Conservation (phyloP, 2,329 filamentous ascomycete genomes). For the Colletotrichum scovillei region DNA sequence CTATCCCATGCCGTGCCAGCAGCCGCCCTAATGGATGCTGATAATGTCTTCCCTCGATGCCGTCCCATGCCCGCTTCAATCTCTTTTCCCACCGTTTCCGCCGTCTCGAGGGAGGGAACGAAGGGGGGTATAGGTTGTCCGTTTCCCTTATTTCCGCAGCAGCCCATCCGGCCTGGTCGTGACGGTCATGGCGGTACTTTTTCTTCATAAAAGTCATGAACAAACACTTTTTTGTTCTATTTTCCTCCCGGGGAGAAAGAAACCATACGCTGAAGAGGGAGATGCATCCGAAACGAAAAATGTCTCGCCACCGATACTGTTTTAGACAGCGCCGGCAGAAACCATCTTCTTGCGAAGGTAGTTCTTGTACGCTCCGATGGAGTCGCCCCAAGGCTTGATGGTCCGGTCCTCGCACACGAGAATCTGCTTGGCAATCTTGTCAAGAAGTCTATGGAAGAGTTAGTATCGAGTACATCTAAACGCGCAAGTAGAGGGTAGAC, state of each 20-base stretch:
- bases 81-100: constrained; percentile 1
- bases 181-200: constrained; percentile 6
- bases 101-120: background rate
- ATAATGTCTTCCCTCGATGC: constrained; percentile 7
- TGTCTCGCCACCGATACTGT: background rate
- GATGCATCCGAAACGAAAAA: background rate
- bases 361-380: constrained; percentile 97
- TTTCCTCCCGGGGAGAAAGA: background rate
- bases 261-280: constrained; percentile 8
- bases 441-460: constrained; percentile 76
- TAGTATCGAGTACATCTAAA: constrained; percentile 31
- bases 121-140: background rate
- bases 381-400: constrained; percentile 87
- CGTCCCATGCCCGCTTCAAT: constrained; percentile 10
- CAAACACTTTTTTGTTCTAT: constrained; percentile 1
- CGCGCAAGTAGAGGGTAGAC: background rate
- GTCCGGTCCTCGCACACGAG: constrained; percentile 99
- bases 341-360: constrained; percentile 99
- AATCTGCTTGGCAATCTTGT: constrained; percentile 99
- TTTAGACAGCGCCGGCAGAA: constrained; percentile 83
- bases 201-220: constrained; percentile 18
- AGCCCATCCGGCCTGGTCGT: constrained; percentile 10
- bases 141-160: background rate
- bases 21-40: constrained; percentile 17
- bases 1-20: constrained; percentile 32